These are phyloP conservation scores for Euphrasia arctica DNA, from an alignment of 305 asterid species.

Conservation along the genomic window DNA sequence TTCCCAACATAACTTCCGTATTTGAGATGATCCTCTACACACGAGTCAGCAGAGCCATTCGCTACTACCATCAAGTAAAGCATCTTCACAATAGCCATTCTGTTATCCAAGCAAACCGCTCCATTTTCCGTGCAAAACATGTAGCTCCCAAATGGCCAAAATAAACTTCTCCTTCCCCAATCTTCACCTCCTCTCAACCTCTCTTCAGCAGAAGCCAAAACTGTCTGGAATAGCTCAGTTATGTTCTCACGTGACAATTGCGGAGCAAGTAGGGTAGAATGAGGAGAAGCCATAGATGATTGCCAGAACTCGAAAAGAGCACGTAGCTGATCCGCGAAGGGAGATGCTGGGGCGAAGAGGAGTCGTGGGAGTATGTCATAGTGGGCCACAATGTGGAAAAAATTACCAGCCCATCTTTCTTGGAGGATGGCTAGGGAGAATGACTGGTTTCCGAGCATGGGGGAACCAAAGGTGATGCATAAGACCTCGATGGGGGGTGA, in stretches of 20 bases:
- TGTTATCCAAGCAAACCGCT: conserved; percentile 66
- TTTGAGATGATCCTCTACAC: conserved; percentile 57
- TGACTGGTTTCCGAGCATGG: conserved; percentile 74
- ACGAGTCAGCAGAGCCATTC: conserved; percentile 41
- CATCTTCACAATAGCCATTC: conserved; percentile 48
- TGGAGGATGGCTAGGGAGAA: conserved; percentile 63
- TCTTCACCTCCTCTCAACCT: conserved; percentile 29
- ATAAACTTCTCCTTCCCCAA: conserved; percentile 26
- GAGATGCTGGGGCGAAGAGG: conserved; percentile 55
- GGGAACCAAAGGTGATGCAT: conserved; percentile 79
- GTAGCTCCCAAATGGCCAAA: conserved; percentile 80
- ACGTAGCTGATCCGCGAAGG: conserved; percentile 34
- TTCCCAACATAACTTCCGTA: conserved; percentile 44
- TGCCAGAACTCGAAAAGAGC: conserved; percentile 53
- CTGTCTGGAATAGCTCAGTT: conserved; percentile 31
- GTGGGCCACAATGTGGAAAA: conserved; percentile 65
- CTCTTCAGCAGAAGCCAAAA: conserved; percentile 40
- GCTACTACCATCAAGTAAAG: conserved; percentile 49
- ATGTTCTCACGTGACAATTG: conserved; percentile 36
- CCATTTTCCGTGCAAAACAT: conserved; percentile 73
- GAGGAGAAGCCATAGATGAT: conserved; percentile 37
- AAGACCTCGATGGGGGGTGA: conserved; percentile 45
- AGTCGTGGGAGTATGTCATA: conserved; percentile 79
- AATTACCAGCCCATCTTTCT: conserved; percentile 78
- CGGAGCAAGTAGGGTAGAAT: conserved; percentile 26